Conservation (phyloP, 306 rosid species). For the Betula pendula region DNA sequence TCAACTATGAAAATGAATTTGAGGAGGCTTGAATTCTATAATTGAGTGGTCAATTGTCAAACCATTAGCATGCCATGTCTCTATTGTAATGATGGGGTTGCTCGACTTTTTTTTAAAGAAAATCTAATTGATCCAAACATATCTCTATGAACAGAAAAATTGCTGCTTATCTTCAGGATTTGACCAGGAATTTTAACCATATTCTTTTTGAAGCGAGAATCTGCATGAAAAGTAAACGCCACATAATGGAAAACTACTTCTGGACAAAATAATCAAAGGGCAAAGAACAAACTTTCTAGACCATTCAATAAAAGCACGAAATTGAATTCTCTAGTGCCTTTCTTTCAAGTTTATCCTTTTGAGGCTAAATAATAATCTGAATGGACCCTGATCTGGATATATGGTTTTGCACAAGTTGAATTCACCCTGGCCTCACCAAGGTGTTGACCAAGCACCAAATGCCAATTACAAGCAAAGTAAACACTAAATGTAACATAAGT, state of each 20-base stretch:
- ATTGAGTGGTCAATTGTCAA: constrained; percentile 14
- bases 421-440: background rate
- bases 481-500: background rate
- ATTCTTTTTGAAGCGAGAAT: background rate
- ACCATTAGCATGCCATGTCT: constrained; percentile 27
- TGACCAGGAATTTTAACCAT: too few relatives aligned
- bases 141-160: constrained; percentile 14
- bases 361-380: background rate
- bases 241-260: background rate
- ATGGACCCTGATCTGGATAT: background rate
- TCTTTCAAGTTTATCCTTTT: background rate
- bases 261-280: too few relatives aligned
- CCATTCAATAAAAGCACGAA: too few relatives aligned
- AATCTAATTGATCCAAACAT: background rate
- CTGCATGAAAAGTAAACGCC: background rate
- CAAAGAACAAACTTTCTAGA: too few relatives aligned
- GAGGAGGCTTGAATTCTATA: too few relatives aligned
- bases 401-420: background rate
- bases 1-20: background rate
- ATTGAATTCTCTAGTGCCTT: background rate
- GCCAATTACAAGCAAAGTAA: background rate
- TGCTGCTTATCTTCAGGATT: background rate
- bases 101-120: constrained; percentile 25
- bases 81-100: constrained; percentile 28
- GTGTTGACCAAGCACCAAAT: background rate